These are phyloP conservation scores for Juncus inflexus DNA, from an alignment of 176 grass and related monocot genomes.

Conservation along the genomic window DNA sequence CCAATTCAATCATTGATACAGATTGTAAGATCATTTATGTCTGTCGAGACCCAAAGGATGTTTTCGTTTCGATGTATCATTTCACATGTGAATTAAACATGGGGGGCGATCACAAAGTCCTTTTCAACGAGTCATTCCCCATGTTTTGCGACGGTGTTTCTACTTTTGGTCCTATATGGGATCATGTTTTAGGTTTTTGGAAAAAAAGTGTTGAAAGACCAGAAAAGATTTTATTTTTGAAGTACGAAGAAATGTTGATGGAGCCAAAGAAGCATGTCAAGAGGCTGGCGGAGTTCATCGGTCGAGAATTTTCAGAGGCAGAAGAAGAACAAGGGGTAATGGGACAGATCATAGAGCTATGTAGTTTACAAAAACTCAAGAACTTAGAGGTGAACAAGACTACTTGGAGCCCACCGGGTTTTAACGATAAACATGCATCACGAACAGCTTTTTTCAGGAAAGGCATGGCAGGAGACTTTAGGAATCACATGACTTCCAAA, in stretches of 20 bases:
- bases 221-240: not conserved
- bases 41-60: not conserved
- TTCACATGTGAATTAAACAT: not conserved
- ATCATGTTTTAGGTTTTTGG: not conserved
- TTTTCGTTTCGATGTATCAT: not conserved
- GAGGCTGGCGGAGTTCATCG: conserved; percentile 1
- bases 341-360: not conserved
- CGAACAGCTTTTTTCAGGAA: not conserved
- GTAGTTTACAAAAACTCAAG: too few species aligned
- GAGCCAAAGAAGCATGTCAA: not conserved
- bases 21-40: not conserved
- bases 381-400: too few species aligned
- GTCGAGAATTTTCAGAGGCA: not conserved
- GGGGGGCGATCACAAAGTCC: not conserved
- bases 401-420: too few species aligned
- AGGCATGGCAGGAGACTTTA: not conserved
- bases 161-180: not conserved
- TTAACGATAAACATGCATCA: not conserved
- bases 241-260: not conserved
- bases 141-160: not conserved
- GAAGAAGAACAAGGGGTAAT: not conserved
- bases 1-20: not conserved
- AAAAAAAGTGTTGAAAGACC: too few species aligned
- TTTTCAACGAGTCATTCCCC: not conserved
- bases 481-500: not conserved